Percentiles rank a stretch among this genome's conserved stretches.
phyloP scores from a whole-genome alignment of 1,139 yeast genomes.

The Candida neerlandica region DNA sequence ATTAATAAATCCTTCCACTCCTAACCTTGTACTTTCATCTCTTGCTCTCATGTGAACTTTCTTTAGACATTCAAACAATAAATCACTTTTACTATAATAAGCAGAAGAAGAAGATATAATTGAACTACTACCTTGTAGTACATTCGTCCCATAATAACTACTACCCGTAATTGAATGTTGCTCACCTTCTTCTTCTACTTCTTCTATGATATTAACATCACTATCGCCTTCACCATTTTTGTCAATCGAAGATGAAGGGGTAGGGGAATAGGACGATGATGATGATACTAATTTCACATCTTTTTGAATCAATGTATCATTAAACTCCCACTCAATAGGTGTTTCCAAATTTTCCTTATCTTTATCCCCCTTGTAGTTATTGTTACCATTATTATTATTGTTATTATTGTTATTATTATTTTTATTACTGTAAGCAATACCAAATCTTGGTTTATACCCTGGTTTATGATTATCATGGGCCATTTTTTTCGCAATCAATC shows the following conservation, averaged over 20 bases:
- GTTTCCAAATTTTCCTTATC: slow-evolving; percentile 1
- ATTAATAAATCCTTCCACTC: slow-evolving; percentile 44
- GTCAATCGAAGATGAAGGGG: not conserved
- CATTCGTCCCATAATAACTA: slow-evolving; percentile 1
- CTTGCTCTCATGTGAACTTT: slow-evolving; percentile 54
- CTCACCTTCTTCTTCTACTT: not conserved
- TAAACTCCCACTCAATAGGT: slow-evolving; percentile 14
- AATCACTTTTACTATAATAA: slow-evolving; percentile 12
- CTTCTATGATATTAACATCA: not conserved
- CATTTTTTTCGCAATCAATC: slow-evolving; percentile 14
- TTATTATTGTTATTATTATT: slow-evolving; percentile 4
- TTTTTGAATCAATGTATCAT: slow-evolving; percentile 8
- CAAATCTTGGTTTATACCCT: slow-evolving; percentile 14
- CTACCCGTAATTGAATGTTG: not conserved
- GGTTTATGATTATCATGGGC: slow-evolving; percentile 7
- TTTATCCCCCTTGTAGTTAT: slow-evolving; percentile 1
- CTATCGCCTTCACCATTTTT: not conserved
- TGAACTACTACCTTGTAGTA: not conserved
- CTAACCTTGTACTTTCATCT: slow-evolving; percentile 42
- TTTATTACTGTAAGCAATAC: slow-evolving; percentile 4
- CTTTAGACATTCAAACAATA: slow-evolving; percentile 25
- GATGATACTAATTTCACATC: not conserved
- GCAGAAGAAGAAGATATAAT: not conserved
- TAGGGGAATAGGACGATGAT: not conserved
- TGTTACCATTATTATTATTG: slow-evolving; percentile 1